Evolutionary conservation across 495 filamentous ascomycete genomes (phyloP), one percentile per base, ranked within the genome.

Genomic region (Massariosphaeria phaeospora): DNA sequence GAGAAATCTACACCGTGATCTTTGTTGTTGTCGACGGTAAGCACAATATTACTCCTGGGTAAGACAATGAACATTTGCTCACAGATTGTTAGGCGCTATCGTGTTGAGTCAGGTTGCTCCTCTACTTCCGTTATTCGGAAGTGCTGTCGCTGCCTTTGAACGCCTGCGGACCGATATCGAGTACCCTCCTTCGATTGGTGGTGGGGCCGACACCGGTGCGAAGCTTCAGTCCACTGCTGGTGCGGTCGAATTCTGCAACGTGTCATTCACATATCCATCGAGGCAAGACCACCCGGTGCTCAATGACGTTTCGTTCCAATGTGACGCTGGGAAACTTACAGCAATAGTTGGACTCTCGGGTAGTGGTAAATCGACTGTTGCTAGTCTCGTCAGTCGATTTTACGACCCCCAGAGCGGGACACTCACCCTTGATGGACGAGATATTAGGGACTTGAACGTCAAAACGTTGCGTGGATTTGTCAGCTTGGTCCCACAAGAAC

Each of bases 401-500:
- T 69, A 67, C 55, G 63, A 69, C 39, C 56, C 61, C 13, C 10
- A 24, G 10, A 43, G 30, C 20, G 67, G 67, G 12, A 47, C 13
- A 9, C 36, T 69, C 20, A 39, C 48, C 8, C 20, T 69, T 13
- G 57, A 66, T 43, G 65, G 57, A 15, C 36, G 43, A 10, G 43
- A 52, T 29, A 36, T 61, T n/a, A 21, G 30, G 24, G 40, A 24
- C 1, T 26, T 61, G n/a, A 61, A 64, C 17, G 52, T 61, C 2
- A 44, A 54, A 26, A 30, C 34, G n/a, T 91, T 94, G 67, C 80
- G 89, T 35, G 78, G 75, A 23, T 81, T 83, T 68, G 69, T 95
- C 33, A 81, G 87, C 11, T 79, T 95, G 33, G 89, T 95, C 15
- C 84, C 80, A 40, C 89, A 95, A 62, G 89, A 95, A 58, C 87